Evolutionary conservation across 805 yeast genomes (phyloP), one percentile per base, ranked within the genome.

Genomic region (Sungouiella blattae): DNA sequence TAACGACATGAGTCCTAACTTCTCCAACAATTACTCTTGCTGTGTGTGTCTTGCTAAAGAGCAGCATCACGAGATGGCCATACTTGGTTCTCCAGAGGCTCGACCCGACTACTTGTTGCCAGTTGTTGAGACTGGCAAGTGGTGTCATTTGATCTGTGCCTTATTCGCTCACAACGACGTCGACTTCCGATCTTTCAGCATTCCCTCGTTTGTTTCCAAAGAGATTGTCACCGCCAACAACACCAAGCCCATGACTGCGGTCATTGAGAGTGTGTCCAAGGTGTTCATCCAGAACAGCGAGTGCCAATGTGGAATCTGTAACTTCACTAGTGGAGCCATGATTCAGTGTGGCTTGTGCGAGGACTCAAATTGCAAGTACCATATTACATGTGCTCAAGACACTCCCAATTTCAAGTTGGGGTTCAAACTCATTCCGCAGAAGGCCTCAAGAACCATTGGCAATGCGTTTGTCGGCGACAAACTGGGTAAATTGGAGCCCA

Each of bases 91-190:
- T 6, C 53, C 58, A 2, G 33, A 45, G 26, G 69, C 70, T 1
- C 58, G 58, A 20, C 80, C 85, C 0, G 89, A 83, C 47, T 85
- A 79, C 20, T 55, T 87, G 47, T 83, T 84, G 49, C 69, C 87
- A n/a, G 78, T 93, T 0, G 46, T 52, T 4, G 74, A 69, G 36
- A 44, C 64, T 0, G 85, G 85, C 1, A 67, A 70, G 38, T 88
- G 96, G 96, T 78, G 80, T 22, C 96, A 88, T 62, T 61, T 82
- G 3, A 41, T 75, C 2, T 88, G 97, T 59, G 80, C 89, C 0
- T 32, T 83, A 0, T 79, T 80, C 52, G 62, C 64, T 18, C 58
- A 73, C 4, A 60, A 63, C n/a, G 53, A 71, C 4, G 58, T 49
- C 11, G 35, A 36, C 1, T 52, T 55, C 37, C 36, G 43, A 11